Percentiles rank a stretch among this genome's conserved stretches.
These are phyloP conservation scores for Astragalus glycyphyllos DNA, from an alignment of 306 rosid genomes.

Conservation along the genomic window DNA sequence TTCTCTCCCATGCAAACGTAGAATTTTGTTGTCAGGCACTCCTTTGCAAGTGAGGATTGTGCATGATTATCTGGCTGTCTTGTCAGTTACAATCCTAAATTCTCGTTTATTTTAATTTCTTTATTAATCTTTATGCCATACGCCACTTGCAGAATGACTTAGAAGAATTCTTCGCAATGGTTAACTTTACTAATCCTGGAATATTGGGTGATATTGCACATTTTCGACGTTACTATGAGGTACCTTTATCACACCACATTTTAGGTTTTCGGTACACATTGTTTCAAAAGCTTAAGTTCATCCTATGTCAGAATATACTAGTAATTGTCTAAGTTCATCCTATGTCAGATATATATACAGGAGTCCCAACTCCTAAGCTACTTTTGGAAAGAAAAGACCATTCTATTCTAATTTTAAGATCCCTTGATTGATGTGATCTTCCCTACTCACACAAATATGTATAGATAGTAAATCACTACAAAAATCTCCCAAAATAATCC, in stretches of 20 bases:
- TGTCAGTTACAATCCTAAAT: slow-evolving; percentile 23
- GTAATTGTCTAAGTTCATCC: neutral
- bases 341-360: too few species aligned
- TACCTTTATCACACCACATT: slow-evolving; percentile 45
- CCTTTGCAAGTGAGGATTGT: slow-evolving; percentile 83
- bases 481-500: too few species aligned
- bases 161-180: slow-evolving; percentile 95
- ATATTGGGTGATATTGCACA: slow-evolving; percentile 73
- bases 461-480: too few species aligned
- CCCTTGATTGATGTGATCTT: too few species aligned
- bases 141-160: slow-evolving; percentile 81
- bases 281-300: slow-evolving; percentile 33
- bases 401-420: too few species aligned
- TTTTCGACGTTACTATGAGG: slow-evolving; percentile 92
- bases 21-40: slow-evolving; percentile 93
- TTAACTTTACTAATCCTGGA: slow-evolving; percentile 92
- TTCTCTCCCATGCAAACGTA: slow-evolving; percentile 78
- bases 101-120: neutral
- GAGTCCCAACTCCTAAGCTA: too few species aligned
- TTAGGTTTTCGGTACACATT: neutral
- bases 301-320: slow-evolving; percentile 23
- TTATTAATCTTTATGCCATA: slow-evolving; percentile 12
- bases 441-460: too few species aligned
- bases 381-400: too few species aligned
- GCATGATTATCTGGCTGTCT: slow-evolving; percentile 26